Evolutionary conservation across 2,329 filamentous ascomycete species (phyloP), one percentile per base, ranked within the genome.

Genomic region (Colletotrichum zoysiae): DNA sequence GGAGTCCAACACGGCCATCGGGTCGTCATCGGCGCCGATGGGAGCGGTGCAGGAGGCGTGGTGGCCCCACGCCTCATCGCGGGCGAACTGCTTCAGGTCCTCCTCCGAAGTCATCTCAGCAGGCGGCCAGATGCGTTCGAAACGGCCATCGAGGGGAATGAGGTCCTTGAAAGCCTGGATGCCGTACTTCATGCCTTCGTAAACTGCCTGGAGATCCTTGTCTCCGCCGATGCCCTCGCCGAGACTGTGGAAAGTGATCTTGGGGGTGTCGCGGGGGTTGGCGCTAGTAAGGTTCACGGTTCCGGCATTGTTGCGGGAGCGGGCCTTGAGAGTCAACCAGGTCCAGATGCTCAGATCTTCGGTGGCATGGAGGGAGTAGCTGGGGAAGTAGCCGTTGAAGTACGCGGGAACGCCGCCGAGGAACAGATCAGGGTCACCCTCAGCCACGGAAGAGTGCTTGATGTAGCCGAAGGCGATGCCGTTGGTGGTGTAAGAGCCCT

Each of bases 221-320:
- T 84, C 84, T 8, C 84, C 82, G 2, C 86, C 85, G 33, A 44
- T 16, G 14, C 84, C 77, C 18, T 81, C 82, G 58, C 79, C 78
- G 82, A 84, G 90, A 76, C 85, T 88, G 75, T 87, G 87, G 82
- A 90, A 90, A 77, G 86, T 84, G 76, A 91, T 90, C 38, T 86
- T 79, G 0, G 91, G 91, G 20, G 86, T 85, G 67, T 92, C 91
- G 1, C 86, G 85, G 0, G 91, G 90, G 76, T 92, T 85, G 0
- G 86, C 82, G 0, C 89, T 91, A 26, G 82, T 84, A 5, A 93
- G 84, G 3, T 81, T 86, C n/a, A 93, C 90, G 1, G 84, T 89
- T n/a, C 91, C 91, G 14, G 85, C 85, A 60, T 86, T 84, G 57
- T 92, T 93, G 11, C 82, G 80, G 26, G 80, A 81, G 63, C 83